Conservation (phyloP, 148 eudicot genomes). For the Pharnaceum exiguum region DNA sequence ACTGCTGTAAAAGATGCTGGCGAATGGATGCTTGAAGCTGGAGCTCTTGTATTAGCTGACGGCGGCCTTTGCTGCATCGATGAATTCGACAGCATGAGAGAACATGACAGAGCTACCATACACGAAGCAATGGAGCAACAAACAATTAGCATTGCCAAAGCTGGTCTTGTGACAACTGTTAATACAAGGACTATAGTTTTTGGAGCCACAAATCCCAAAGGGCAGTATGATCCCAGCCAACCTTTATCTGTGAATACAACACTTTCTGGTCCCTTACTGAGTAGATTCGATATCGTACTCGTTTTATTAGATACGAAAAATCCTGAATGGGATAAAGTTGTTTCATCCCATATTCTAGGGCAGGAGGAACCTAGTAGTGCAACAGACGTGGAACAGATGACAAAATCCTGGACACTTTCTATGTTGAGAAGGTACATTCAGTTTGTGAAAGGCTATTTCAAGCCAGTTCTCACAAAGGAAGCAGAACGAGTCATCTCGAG, state of each 20-base stretch:
- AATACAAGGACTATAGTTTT: conserved; percentile 85
- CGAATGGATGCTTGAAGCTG: conserved; percentile 99
- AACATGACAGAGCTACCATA: conserved; percentile 96
- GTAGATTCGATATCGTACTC: conserved; percentile 93
- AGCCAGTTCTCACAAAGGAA: conserved; percentile 77
- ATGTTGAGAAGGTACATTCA: conserved; percentile 82
- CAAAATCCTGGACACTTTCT: conserved; percentile 64
- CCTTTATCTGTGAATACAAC: conserved; percentile 88
- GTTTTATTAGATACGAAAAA: conserved; percentile 89
- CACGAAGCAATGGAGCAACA: conserved; percentile 99
- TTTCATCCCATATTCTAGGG: conserved; percentile 90
- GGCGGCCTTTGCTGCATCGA: conserved; percentile 98
- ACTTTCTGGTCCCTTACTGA: conserved; percentile 91
- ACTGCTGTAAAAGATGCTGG: conserved; percentile 97
- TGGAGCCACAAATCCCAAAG: conserved; percentile 98
- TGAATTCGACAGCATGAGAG: conserved; percentile 97
- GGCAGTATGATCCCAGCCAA: conserved; percentile 91
- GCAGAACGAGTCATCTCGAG: conserved; percentile 85
- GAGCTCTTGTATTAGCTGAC: conserved; percentile 95
- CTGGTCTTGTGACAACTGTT: conserved; percentile 95
- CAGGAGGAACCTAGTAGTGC: conserved; percentile 41
- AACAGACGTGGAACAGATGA: conserved; percentile 47
- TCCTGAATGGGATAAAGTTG: conserved; percentile 96
- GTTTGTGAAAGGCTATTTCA: conserved; percentile 75
- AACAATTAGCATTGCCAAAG: conserved; percentile 95